Base-by-base conservation (phyloP, 352 stramenopile species). In the Phytophthora rubi region DNA sequence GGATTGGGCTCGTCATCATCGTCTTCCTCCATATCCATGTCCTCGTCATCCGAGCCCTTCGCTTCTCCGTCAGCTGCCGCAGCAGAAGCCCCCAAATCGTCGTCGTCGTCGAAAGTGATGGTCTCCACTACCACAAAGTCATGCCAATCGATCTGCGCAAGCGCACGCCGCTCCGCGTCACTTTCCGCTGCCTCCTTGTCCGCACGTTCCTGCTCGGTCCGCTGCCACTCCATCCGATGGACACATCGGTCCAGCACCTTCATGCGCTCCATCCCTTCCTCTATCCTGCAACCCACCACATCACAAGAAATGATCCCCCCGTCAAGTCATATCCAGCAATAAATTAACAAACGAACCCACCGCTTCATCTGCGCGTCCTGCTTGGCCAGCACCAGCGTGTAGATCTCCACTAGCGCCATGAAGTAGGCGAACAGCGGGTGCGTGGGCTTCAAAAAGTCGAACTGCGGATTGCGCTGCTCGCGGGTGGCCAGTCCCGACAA, bases 61-160 rank as follows among this genome's bases (percentile, higher is more conserved):
- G 42, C 66, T 15, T 74, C 76, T 2, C 63, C 60, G 1, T 72
- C 68, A 7, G 65, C 54, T 53, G 61, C 59, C 13, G 77, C 69
- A 10, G 66, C 67, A 53, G 78, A 73, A 9, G 68, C 71, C 12
- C 63, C 67, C 8, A 81, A 78, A 47, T 95, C 83, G 75, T 98
- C 94, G 45, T 97, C 84, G 35, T 93, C 83, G 21, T 95, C 84
- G 66, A 99, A 99, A 26, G 95, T 97, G 70, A 99, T 99, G 12
- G 96, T 99, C 76, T 99, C 98, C 0, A 99, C 98, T 3, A 99
- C 90, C 4, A 99, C 96, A 73, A 99, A 99, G 80, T 99, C 97
- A 77, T 99, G 95, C 98, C 98, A 99, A 84, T 99, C 98, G 67
- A 99, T 85, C 70, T 93, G 82, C 32, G 85, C 77, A 15, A 91